phyloP scores from a whole-genome alignment of 148 eudicot species.

The Camellia granthamiana region DNA sequence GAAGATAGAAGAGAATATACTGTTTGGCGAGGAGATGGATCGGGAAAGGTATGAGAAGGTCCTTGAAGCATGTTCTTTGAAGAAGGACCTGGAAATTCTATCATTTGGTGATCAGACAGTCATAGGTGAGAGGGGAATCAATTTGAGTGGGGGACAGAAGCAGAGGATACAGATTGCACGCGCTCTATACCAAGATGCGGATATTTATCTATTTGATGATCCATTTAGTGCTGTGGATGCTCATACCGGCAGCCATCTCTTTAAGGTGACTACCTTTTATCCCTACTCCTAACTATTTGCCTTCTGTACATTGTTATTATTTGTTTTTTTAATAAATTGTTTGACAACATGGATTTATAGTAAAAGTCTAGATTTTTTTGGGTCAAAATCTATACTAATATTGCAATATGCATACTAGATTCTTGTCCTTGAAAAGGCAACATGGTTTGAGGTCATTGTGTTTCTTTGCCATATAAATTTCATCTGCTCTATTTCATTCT shows the following conservation, averaged over 20 bases:
- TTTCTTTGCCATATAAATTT: neutral
- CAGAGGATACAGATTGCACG: slow-evolving; percentile 63
- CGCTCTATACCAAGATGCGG: slow-evolving; percentile 54
- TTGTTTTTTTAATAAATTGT: neutral
- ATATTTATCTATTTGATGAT: slow-evolving; percentile 58
- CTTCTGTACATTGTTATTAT: neutral
- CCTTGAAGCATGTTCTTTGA: slow-evolving; percentile 50
- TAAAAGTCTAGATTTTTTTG: neutral
- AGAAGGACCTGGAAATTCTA: slow-evolving; percentile 46
- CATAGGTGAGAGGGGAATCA: slow-evolving; percentile 69
- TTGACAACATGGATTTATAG: neutral
- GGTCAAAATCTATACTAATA: neutral
- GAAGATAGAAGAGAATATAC: slow-evolving; percentile 49
- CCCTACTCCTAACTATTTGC: neutral
- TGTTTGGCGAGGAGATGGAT: slow-evolving; percentile 48
- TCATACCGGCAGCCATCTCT: slow-evolving; percentile 65
- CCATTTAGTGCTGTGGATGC: slow-evolving; percentile 75
- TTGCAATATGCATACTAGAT: neutral
- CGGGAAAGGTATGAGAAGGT: slow-evolving; percentile 41
- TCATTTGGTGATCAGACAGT: slow-evolving; percentile 49
- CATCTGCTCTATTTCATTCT: no score
- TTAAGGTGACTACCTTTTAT: slow-evolving; percentile 34
- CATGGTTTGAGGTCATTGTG: neutral
- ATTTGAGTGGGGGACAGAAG: slow-evolving; percentile 67
- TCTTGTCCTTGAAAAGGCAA: neutral